phyloP scores from a whole-genome alignment of 2,329 filamentous ascomycete species.

The Aspergillus amoenus region DNA sequence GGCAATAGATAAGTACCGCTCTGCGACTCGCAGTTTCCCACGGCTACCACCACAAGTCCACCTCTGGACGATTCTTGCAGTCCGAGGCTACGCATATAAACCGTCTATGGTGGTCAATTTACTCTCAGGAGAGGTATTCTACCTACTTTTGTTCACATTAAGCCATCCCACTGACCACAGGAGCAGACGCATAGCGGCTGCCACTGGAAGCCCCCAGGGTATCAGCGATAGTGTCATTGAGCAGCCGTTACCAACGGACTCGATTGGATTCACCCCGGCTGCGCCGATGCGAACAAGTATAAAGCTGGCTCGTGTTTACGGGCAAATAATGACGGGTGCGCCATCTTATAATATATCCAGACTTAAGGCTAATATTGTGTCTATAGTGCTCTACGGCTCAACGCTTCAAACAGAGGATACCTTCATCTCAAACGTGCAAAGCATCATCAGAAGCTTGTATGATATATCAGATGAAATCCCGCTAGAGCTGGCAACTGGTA shows the following conservation, averaged over 20 bases:
- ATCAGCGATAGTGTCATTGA: background rate
- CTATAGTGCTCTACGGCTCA: background rate
- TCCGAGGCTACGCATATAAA: background rate
- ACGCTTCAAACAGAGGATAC: background rate
- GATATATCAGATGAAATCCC: background rate
- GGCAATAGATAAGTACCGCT: background rate
- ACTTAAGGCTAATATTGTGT: background rate
- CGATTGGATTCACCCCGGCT: background rate
- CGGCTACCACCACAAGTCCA: background rate
- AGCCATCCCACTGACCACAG: background rate
- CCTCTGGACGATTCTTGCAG: background rate
- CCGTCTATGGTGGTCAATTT: background rate
- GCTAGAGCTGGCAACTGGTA: background rate
- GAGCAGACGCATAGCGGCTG: background rate
- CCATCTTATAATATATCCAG: background rate
- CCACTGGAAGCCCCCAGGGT: background rate
- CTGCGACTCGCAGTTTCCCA: background rate
- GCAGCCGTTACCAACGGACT: background rate
- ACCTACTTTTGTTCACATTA: background rate
- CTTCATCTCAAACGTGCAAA: background rate
- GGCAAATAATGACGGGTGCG: background rate
- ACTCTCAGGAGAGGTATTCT: background rate
- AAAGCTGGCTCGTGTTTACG: background rate
- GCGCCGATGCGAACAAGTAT: background rate
- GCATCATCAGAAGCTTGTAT: background rate